These are phyloP conservation scores for Aureobasidium mangrovei DNA, from an alignment of 2,329 filamentous ascomycete genomes.

Conservation along the genomic window DNA sequence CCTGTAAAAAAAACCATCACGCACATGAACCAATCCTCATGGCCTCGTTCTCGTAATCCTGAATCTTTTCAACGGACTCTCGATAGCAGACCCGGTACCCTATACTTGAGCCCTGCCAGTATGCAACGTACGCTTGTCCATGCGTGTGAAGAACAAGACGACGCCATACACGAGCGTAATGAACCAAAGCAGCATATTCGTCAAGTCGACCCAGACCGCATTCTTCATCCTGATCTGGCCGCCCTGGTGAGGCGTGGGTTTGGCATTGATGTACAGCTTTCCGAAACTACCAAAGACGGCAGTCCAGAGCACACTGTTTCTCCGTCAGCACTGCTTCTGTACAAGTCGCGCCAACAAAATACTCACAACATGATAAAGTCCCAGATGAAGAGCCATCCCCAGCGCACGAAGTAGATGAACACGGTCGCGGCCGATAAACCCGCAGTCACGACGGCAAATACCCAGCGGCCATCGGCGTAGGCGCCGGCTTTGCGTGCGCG, in stretches of 20 bases:
- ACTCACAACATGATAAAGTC: conserved; percentile 56
- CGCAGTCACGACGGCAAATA: conserved; percentile 66
- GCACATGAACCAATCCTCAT: too few species aligned
- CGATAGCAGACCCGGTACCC: not conserved
- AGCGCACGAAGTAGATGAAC: conserved; percentile 51
- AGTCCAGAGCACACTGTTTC: conserved; percentile 58
- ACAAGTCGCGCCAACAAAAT: not conserved
- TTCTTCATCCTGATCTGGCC: conserved; percentile 71
- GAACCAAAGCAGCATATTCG: conserved; percentile 69
- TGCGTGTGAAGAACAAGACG: conserved; percentile 51
- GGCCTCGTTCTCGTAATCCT: too few species aligned
- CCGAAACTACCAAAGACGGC: conserved; percentile 78
- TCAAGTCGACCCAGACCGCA: conserved; percentile 57
- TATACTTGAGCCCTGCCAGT: conserved; percentile 48
- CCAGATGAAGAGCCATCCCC: conserved; percentile 53
- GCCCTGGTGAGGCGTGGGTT: conserved; percentile 43
- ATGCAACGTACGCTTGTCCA: conserved; percentile 46
- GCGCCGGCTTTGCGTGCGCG: conserved; percentile 41
- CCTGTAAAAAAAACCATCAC: too few species aligned
- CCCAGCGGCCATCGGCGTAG: conserved; percentile 60
- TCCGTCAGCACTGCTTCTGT: conserved; percentile 4
- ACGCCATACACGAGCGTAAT: conserved; percentile 49
- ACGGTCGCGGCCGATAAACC: conserved; percentile 55
- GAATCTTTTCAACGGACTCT: too few species aligned
- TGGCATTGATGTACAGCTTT: conserved; percentile 64